These are phyloP conservation scores for Xylaria venustula DNA, from an alignment of 495 filamentous ascomycete genomes.

Conservation along the genomic window DNA sequence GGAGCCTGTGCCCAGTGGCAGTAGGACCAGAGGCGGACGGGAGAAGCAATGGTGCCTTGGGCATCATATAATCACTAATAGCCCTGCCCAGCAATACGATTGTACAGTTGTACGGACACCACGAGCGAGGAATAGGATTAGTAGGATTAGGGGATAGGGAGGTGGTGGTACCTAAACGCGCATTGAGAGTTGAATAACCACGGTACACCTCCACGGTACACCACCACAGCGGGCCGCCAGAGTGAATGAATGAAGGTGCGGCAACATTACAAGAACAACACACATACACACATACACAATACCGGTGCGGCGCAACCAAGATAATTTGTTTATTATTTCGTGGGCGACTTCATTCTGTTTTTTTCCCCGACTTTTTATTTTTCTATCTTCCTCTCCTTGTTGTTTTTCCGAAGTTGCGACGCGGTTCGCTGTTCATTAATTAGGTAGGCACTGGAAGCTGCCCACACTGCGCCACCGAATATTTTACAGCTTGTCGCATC, in stretches of 20 bases:
- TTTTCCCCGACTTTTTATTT: too few relatives aligned
- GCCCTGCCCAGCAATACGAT: too few relatives aligned
- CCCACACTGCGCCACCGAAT: conserved; percentile 20
- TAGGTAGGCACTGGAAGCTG: background rate
- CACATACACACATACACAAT: background rate
- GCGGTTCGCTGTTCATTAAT: background rate
- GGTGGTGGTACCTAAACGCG: background rate
- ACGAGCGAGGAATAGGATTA: too few relatives aligned
- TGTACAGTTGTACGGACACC: too few relatives aligned
- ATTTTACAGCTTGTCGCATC: conserved; percentile 15
- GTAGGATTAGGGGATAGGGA: too few relatives aligned
- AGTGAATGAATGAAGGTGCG: background rate
- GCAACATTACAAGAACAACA: background rate
- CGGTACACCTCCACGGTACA: background rate
- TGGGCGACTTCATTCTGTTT: too few relatives aligned
- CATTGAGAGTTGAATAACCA: background rate
- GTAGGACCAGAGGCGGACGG: background rate
- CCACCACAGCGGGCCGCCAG: background rate
- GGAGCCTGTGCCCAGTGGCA: background rate
- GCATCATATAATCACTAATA: background rate
- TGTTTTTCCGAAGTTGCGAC: background rate
- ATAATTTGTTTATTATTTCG: background rate
- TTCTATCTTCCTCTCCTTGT: background rate
- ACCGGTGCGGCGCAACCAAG: background rate
- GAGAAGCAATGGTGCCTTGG: conserved; percentile 11